Evolutionary conservation across 352 stramenopile genomes (phyloP), one percentile per base, ranked within the genome.

Genomic region (Thraustochytrium sp.): DNA sequence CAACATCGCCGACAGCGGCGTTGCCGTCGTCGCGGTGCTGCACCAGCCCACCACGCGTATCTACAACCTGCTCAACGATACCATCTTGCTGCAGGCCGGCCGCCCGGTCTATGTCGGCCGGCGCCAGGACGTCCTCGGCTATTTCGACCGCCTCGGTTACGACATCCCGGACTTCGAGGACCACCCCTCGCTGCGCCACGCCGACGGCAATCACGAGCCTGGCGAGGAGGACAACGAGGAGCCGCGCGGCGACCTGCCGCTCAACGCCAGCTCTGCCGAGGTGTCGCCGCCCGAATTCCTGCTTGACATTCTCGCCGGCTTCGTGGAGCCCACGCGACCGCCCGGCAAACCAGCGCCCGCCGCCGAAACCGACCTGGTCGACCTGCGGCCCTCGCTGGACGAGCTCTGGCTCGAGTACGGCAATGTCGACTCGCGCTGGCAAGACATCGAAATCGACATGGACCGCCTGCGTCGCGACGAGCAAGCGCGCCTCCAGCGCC

Each of bases 221-320:
- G 37, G 31, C 44, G 53, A 40, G 76, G 68, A 80, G 29, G 53
- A 68, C 31, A 34, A 31, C n/a, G 23, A 29, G 31, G 46, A 13
- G 46, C 13, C 68, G 42, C 11, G n/a, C n/a, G n/a, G n/a, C n/a
- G n/a, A n/a, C n/a, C n/a, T n/a, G n/a, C n/a, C n/a, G n/a, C n/a
- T n/a, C n/a, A n/a, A n/a, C n/a, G n/a, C 37, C 18, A 34, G 9
- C 11, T 44, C 34, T 8, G 44, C 34, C 1, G 68, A 42, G 13
- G 44, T 80, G 29, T 64, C 68, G 1, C 53, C 68, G n/a, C 48
- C 68, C 34, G 68, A 80, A 26, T 80, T 75, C n/a, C 42, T 80
- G 5, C 31, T 80, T 16, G 68, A 80, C 51, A 53, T 64, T 2
- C 51, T 80, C 0, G 68, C 68, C 0, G 48, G 68, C 23, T 64